Evolutionary conservation across 257 asterid species (phyloP).

Genomic region (Datura wrightii): DNA sequence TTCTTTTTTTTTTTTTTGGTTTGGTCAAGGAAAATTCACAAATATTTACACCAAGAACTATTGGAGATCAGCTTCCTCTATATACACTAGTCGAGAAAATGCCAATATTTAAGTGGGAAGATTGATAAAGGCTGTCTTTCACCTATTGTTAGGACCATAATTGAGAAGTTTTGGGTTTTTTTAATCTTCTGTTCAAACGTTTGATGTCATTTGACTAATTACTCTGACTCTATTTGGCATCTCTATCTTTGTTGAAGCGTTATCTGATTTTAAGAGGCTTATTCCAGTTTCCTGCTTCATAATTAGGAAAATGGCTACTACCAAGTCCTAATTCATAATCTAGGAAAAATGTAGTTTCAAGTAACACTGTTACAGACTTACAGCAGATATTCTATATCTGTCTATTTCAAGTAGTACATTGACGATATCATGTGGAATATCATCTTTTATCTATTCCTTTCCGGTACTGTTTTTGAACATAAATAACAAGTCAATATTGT

Average conservation of each 20-base stretch:
- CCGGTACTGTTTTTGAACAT: not conserved
- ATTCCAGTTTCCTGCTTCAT: not conserved
- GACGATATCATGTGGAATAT: not conserved
- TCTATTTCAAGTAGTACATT: not conserved
- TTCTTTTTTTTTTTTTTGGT: not conserved
- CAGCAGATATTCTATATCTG: not conserved
- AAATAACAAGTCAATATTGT: conserved; percentile 3
- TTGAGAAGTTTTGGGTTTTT: not conserved
- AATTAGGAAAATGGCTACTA: conserved; percentile 4
- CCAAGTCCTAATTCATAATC: not conserved
- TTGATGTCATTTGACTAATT: conserved; percentile 16
- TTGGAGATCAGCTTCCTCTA: not conserved
- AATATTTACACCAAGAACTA: not conserved
- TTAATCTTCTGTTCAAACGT: not conserved
- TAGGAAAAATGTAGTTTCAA: not conserved
- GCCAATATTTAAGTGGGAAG: not conserved
- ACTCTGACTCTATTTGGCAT: not conserved
- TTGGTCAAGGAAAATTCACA: not conserved
- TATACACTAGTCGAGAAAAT: not conserved
- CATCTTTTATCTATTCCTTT: not conserved
- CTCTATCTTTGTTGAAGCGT: conserved; percentile 6
- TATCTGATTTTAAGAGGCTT: conserved; percentile 1
- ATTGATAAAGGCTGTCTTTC: not conserved
- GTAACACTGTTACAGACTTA: not conserved
- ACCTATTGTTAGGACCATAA: not conserved